Conservation (phyloP, 164 flowering plant species). For the Vitis rupestris region DNA sequence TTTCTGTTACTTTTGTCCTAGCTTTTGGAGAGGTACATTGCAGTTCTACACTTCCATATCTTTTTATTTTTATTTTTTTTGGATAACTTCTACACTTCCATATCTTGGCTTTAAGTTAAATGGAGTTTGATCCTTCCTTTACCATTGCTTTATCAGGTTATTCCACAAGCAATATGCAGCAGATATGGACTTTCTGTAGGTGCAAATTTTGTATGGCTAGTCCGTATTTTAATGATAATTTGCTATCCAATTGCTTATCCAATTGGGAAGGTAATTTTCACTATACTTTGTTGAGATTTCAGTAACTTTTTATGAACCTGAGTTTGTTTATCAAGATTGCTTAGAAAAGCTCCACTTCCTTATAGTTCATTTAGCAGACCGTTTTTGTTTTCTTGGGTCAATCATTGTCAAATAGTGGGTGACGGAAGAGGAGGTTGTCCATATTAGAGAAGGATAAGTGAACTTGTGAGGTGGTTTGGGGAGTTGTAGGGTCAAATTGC, state of each 20-base stretch:
- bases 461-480: too few relatives aligned
- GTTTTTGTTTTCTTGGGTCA: too few relatives aligned
- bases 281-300: background rate
- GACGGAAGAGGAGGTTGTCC: too few relatives aligned
- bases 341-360: too few relatives aligned
- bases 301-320: background rate
- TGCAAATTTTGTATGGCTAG: constrained; percentile 91
- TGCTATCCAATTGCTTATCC: constrained; percentile 94
- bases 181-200: constrained; percentile 99
- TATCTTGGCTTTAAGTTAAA: background rate
- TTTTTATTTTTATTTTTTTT: constrained; percentile 4
- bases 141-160: constrained; percentile 49
- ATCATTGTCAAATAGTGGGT: too few relatives aligned
- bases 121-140: background rate
- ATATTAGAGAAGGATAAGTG: too few relatives aligned
- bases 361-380: too few relatives aligned
- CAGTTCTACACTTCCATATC: background rate
- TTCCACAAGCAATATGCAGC: constrained; percentile 94
- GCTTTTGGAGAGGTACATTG: constrained; percentile 87
- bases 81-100: background rate
- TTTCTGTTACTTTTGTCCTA: constrained; percentile 95
- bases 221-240: constrained; percentile 80
- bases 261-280: constrained; percentile 75
- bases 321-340: background rate
- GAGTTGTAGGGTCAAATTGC: too few relatives aligned